Base-by-base conservation (phyloP, 352 stramenopile species). In the Phytophthora idaei region DNA sequence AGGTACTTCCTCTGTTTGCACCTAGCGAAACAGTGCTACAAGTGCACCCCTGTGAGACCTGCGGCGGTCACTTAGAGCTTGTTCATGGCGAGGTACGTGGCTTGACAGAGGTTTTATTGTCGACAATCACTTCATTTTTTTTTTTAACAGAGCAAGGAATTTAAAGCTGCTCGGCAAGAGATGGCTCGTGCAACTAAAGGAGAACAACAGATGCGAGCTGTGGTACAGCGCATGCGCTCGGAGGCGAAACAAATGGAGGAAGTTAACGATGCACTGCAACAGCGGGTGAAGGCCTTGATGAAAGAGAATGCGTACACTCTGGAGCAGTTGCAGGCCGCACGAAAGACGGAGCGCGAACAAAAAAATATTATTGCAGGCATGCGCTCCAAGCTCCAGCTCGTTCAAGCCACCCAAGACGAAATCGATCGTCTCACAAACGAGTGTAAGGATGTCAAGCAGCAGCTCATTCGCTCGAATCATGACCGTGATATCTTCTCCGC, bases 241-340 rank as follows among this genome's bases (percentile, higher is more conserved):
- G 86, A 94, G 64, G 80, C 81, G 3, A 90, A 90, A 31, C 83
- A 91, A 52, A 77, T 87, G 64, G 81, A 89, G 31, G 86, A 91
- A 57, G 69, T 92, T 36, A 83, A 89, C 56, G 86, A 92, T 2
- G 83, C 83, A 11, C 64, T 94, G n/a, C 78, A 91, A 61, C 83
- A 92, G 49, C 78, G 81, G 3, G 74, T 94, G 21, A 90, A 89
- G n/a, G 72, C 81, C n/a, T 59, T 93, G 10, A 68, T 80, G 46
- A 92, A 91, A 59, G 84, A 94, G 63, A 92, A 90, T 49, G 76
- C 84, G 17, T 92, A 90, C 61, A 85, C 84, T 21, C 69, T 92
- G 14, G 87, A 93, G 66, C 87, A 93, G 52, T 71, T 94, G 5
- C 83, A 92, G 59, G 77, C 76, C 1, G 74, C 81, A 12, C 83